Evolutionary conservation across 2,329 filamentous ascomycete species (phyloP), one percentile per base, ranked within the genome.

Genomic region (Plenodomus tracheiphilus): DNA sequence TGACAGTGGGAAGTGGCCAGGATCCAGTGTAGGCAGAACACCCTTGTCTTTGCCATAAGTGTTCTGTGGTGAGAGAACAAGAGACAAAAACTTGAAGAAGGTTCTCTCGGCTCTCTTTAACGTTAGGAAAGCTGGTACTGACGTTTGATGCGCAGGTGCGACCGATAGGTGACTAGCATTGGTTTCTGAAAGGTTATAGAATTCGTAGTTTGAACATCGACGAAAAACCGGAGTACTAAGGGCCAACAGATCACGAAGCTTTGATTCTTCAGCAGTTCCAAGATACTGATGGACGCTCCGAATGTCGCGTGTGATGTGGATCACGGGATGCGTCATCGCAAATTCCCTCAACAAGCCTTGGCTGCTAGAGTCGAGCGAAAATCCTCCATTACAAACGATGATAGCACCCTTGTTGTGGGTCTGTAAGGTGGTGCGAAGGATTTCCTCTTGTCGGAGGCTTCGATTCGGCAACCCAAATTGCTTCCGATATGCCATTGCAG

Each of bases 161-260:
- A 64, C 52, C 1, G 59, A 66, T 16, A 56, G 49, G 21, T 59
- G 52, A 7, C 55, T 45, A 10, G 58, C 59, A 40, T 61, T 59
- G 28, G 62, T 76, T 62, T 89, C 86, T 1, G 85, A 85, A 15
- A 88, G 75, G 58, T 91, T 91, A 75, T 86, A 89, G 67, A 89
- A 91, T 62, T 91, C 87, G 53, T 87, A 81, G 59, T 89, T 90
- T 5, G 85, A 85, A 63, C 85, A 88, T 2, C 78, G 77, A 41
- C 85, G 77, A 59, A 88, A 85, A 11, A 87, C 79, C 2, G 77
- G 74, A 16, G 76, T 79, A 58, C 80, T 82, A 10, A 80, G 77
- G 21, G 79, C 77, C 22, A 88, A 71, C 1, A 89, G 74, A 41
- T 81, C 81, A 34, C 77, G 74, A 1, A 86, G 76, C 58, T 82